phyloP scores from a whole-genome alignment of 2,329 filamentous ascomycete species.

The Colletotrichum musae region DNA sequence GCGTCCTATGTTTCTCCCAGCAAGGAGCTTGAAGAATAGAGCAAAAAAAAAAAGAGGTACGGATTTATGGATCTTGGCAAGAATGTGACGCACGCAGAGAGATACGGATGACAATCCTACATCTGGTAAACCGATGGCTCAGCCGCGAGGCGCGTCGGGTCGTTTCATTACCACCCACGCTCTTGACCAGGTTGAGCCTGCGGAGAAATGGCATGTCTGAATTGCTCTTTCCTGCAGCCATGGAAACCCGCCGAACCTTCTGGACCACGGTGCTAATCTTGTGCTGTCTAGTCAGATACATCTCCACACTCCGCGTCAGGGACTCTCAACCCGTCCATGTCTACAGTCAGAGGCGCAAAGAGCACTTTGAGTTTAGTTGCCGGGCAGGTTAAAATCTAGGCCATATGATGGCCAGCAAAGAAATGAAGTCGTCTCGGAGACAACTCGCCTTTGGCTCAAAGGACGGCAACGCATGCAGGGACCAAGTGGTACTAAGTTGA shows the following conservation, averaged over 20 bases:
- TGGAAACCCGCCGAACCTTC: conserved; percentile 36
- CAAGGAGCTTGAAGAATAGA: conserved; percentile 1
- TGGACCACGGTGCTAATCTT: conserved; percentile 24
- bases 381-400: background rate
- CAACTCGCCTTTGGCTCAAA: too few relatives aligned
- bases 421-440: too few relatives aligned
- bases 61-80: conserved; percentile 6
- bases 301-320: conserved; percentile 6
- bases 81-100: conserved; percentile 9
- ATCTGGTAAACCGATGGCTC: conserved; percentile 43
- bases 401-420: too few relatives aligned
- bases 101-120: conserved; percentile 36
- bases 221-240: conserved; percentile 21
- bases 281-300: conserved; percentile 27
- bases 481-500: background rate
- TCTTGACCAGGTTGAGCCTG: conserved; percentile 42
- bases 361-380: background rate
- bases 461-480: too few relatives aligned
- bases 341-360: background rate
- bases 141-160: conserved; percentile 39
- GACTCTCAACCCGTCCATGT: background rate
- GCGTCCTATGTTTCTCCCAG: background rate
- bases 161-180: conserved; percentile 17
- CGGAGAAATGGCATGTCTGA: conserved; percentile 42
- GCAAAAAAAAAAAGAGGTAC: conserved; percentile 23